A percentile compares a stretch with the other conserved stretches of the same genome.
Evolutionary conservation across 2,329 filamentous ascomycete species (phyloP).

Genomic region (Neofusicoccum parvum): DNA sequence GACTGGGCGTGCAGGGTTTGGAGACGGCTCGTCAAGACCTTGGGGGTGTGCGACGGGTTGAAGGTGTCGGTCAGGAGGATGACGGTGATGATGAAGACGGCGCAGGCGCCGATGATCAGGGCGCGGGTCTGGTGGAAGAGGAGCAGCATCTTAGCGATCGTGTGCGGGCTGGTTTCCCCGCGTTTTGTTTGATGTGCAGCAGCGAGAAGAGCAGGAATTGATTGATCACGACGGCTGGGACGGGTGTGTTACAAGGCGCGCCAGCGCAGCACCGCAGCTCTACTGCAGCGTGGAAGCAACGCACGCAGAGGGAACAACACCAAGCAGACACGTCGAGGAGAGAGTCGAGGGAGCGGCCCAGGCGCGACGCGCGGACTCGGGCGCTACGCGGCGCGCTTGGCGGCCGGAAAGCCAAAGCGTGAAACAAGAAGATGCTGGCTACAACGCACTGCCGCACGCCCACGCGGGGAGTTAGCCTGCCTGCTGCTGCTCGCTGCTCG

Average conservation of each 20-base stretch:
- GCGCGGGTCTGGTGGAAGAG: constrained; percentile 11
- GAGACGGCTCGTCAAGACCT: no score
- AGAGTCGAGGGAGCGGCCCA: not conserved
- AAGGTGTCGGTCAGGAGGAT: not conserved
- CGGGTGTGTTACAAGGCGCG: not conserved
- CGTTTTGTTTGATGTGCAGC: not conserved
- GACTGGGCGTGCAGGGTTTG: not conserved
- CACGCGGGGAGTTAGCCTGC: no score
- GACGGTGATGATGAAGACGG: constrained; percentile 4
- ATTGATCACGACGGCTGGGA: not conserved
- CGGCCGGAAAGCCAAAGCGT: no score
- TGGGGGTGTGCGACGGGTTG: not conserved
- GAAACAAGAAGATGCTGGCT: no score
- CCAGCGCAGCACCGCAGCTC: not conserved
- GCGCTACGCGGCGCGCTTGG: no score
- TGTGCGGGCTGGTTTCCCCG: no score
- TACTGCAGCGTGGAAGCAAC: not conserved
- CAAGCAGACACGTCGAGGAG: not conserved
- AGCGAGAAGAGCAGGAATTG: not conserved
- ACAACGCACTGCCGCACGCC: no score
- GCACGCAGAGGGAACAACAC: not conserved
- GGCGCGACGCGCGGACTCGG: no score
- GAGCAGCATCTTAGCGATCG: not conserved
- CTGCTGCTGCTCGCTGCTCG: no score
- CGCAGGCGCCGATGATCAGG: constrained; percentile 1